These are phyloP conservation scores for Dictyostelium brefeldianum DNA, from an alignment of 78 protist species.

Conservation along the genomic window DNA sequence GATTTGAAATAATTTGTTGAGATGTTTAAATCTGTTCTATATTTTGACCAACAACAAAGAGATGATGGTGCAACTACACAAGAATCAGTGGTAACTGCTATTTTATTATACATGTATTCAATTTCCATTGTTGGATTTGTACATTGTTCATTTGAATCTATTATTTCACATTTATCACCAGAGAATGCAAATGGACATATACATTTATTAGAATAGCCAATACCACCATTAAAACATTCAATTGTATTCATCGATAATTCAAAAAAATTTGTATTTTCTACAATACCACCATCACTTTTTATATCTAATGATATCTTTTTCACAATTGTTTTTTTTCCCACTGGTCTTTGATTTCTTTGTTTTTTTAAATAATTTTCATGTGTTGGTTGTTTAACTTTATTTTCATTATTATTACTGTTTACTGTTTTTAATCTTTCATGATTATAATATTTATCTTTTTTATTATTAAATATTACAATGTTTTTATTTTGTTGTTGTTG, in stretches of 20 bases:
- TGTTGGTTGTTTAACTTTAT: neutral
- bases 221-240: conserved; percentile 31
- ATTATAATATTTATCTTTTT: neutral
- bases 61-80: neutral
- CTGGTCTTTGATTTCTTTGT: conserved; percentile 11
- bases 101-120: neutral
- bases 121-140: neutral
- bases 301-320: neutral
- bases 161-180: conserved; percentile 10
- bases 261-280: neutral
- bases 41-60: conserved; percentile 41
- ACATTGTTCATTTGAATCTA: neutral
- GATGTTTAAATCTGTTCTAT: neutral
- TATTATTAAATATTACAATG: neutral
- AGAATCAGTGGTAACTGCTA: neutral
- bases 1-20: neutral
- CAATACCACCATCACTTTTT: no score
- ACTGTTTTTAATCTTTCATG: conserved; percentile 1
- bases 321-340: neutral
- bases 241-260: neutral
- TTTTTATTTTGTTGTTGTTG: neutral
- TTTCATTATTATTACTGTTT: neutral
- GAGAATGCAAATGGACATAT: conserved; percentile 23
- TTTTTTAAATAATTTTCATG: conserved; percentile 34
- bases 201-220: neutral